Evolutionary conservation across 768 basidiomycete genomes (phyloP), one percentile per base, ranked within the genome.

Genomic region (Kwoniella bestiolae): DNA sequence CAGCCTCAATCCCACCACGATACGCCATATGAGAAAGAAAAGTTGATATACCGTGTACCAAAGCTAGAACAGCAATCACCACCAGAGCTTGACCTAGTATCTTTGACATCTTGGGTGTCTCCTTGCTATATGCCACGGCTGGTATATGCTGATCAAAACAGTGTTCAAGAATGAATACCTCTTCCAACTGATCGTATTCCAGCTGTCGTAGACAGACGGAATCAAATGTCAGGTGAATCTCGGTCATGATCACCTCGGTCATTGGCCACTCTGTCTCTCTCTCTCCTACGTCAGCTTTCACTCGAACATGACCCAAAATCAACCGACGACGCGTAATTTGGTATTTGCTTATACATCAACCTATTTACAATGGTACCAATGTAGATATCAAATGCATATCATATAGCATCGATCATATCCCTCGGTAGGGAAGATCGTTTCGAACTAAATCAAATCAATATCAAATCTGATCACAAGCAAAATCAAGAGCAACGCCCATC

Each of bases 41-140:
- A 29, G n/a, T 23, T 25, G 25, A 5, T 7, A 56, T 38, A 75
- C 76, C 73, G 66, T 77, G 76, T 2, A 75, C 34, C 18, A 77
- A 34, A 16, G 71, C 74, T 11, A 77, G 28, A 21, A 70, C 55
- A 8, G 71, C 65, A 14, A 75, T 34, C 5, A 32, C 68, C 3
- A 75, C 65, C 26, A 75, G 44, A 3, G 57, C 63, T 45, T 66
- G 59, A 21, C 76, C 73, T 21, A 67, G 3, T 1, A 47, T 21
- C 45, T 71, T 59, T 12, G 61, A 56, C 66, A 65, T 63, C n/a
- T n/a, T n/a, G n/a, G n/a, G n/a, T n/a, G n/a, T n/a, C n/a, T n/a
- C n/a, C n/a, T n/a, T n/a, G n/a, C n/a, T n/a, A n/a, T n/a, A n/a
- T n/a, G n/a, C n/a, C n/a, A n/a, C n/a, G n/a, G n/a, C n/a, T n/a